Percentiles rank a stretch among this genome's conserved stretches.
phyloP scores from a whole-genome alignment of 306 rosid species.

The Ziziphus jujuba region DNA sequence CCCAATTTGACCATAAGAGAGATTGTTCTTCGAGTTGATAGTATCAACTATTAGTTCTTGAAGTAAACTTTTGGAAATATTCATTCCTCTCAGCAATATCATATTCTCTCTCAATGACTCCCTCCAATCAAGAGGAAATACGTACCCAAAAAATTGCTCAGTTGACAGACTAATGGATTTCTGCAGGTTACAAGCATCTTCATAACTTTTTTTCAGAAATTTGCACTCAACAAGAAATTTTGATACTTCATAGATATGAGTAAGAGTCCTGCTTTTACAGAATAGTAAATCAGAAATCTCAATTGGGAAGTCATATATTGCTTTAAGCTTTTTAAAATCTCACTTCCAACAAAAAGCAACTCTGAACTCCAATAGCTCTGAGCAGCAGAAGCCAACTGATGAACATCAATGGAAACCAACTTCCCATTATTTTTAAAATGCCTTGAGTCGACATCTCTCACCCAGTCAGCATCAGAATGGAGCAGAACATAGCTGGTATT shows the following conservation, averaged over 20 bases:
- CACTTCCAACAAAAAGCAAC: constrained; percentile 43
- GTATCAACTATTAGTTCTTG: constrained; percentile 28
- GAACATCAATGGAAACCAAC: constrained; percentile 38
- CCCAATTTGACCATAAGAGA: constrained; percentile 51
- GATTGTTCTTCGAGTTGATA: constrained; percentile 1
- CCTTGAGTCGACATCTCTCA: constrained; percentile 27
- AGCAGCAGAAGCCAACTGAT: constrained; percentile 38
- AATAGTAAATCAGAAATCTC: constrained; percentile 16
- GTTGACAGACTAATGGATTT: constrained; percentile 21
- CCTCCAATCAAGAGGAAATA: constrained; percentile 46
- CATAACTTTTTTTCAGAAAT: constrained; percentile 9
- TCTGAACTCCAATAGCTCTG: constrained; percentile 55
- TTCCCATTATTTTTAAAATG: constrained; percentile 34
- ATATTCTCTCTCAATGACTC: constrained; percentile 30
- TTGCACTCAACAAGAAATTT: constrained; percentile 42
- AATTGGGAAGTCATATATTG: constrained; percentile 28
- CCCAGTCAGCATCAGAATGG: constrained; percentile 62
- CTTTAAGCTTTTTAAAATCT: constrained; percentile 47
- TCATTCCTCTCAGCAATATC: constrained; percentile 41
- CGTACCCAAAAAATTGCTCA: constrained; percentile 6
- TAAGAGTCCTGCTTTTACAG: constrained; percentile 35
- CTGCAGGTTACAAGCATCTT: not conserved
- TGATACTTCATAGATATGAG: constrained; percentile 45
- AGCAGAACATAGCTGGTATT: constrained; percentile 41
- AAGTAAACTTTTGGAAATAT: constrained; percentile 24